A percentile compares a stretch with the other conserved stretches of the same genome.
phyloP scores from a whole-genome alignment of 2,329 filamentous ascomycete species.

The Epicoccum sorghinum region DNA sequence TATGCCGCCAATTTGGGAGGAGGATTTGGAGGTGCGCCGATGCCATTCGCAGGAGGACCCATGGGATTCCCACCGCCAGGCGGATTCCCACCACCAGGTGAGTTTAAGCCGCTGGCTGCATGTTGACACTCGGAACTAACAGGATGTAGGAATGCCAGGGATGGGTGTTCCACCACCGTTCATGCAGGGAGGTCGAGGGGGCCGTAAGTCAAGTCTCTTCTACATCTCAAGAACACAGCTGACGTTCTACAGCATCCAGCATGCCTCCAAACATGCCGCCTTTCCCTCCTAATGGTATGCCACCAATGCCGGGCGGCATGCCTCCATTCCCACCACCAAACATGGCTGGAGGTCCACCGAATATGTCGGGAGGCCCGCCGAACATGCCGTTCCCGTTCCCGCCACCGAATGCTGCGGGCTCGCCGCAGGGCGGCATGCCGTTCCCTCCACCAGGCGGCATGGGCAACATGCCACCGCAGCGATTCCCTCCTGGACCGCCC shows the following conservation, averaged over 20 bases:
- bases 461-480: slow-evolving; percentile 35
- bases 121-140: slow-evolving; percentile 15
- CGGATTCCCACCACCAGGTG: slow-evolving; percentile 28
- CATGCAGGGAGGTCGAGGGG: slow-evolving; percentile 48
- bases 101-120: neutral
- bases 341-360: slow-evolving; percentile 7
- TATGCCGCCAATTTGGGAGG: slow-evolving; percentile 59
- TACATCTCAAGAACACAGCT: neutral
- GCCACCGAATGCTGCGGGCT: slow-evolving; percentile 34
- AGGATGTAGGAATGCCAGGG: slow-evolving; percentile 37
- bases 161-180: slow-evolving; percentile 45
- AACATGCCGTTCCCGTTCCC: slow-evolving; percentile 40
- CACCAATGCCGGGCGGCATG: slow-evolving; percentile 43
- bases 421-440: slow-evolving; percentile 42
- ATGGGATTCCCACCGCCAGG: slow-evolving; percentile 22
- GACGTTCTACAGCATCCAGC: slow-evolving; percentile 21
- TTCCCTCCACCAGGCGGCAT: slow-evolving; percentile 48
- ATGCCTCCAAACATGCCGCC: slow-evolving; percentile 42
- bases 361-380: slow-evolving; percentile 23
- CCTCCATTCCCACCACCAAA: slow-evolving; percentile 46
- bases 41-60: slow-evolving; percentile 23
- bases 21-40: slow-evolving; percentile 43
- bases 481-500: slow-evolving; percentile 35
- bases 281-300: slow-evolving; percentile 45
- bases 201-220: slow-evolving; percentile 34